Conservation (phyloP, 2,329 filamentous ascomycete genomes). For the Exophiala sp. region DNA sequence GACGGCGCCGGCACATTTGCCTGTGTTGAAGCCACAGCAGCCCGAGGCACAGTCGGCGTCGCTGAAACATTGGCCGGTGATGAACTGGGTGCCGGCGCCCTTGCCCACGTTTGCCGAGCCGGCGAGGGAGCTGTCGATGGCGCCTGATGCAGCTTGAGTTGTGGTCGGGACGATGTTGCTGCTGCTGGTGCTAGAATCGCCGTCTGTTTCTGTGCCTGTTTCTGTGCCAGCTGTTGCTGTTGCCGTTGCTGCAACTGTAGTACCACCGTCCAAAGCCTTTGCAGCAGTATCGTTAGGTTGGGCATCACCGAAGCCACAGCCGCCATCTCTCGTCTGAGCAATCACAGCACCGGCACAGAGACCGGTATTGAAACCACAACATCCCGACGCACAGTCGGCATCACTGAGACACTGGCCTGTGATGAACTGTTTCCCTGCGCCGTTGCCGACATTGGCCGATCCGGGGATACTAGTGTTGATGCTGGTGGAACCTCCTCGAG, state of each 20-base stretch:
- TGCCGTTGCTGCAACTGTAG: constrained; percentile 26
- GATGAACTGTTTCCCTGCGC: constrained; percentile 36
- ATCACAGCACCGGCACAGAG: constrained; percentile 32
- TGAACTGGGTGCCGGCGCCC: constrained; percentile 30
- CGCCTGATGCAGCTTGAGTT: background rate
- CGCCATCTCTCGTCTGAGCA: constrained; percentile 27
- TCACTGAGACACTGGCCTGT: constrained; percentile 36
- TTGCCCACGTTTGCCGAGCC: constrained; percentile 7
- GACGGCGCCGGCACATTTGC: constrained; percentile 32
- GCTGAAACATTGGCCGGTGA: constrained; percentile 29
- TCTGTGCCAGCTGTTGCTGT: background rate
- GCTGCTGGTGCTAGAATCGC: background rate
- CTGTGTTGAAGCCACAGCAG: constrained; percentile 35
- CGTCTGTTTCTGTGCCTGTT: background rate
- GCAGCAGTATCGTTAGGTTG: constrained; percentile 29
- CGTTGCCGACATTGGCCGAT: constrained; percentile 24
- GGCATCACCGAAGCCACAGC: constrained; percentile 29
- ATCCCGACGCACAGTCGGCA: constrained; percentile 36
- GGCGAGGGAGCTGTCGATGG: background rate
- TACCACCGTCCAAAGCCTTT: constrained; percentile 11
- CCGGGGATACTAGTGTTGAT: constrained; percentile 18
- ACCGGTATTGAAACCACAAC: constrained; percentile 35
- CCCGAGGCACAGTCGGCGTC: constrained; percentile 32
- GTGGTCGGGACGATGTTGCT: background rate
- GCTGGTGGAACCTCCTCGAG: background rate